phyloP scores from a whole-genome alignment of 129 eudicot genomes.

The Logfia minima region DNA sequence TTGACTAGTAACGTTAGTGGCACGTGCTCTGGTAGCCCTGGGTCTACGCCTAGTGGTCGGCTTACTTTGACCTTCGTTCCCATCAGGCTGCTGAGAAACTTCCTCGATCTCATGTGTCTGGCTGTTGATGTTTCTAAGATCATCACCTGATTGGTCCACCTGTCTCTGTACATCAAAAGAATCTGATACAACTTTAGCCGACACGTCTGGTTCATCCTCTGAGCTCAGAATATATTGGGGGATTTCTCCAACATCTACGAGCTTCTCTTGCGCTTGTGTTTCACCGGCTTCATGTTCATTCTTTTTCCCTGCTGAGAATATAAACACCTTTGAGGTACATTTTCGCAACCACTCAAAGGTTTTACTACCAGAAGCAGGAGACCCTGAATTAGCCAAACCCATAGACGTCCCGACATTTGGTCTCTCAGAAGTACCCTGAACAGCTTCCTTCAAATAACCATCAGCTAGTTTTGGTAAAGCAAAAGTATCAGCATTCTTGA shows the following conservation, averaged over 20 bases:
- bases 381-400: conserved; percentile 38
- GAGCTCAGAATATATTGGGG: conserved; percentile 39
- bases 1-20: conserved; percentile 41
- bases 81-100: conserved; percentile 51
- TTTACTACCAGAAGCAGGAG: conserved; percentile 65
- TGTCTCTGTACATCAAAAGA: conserved; percentile 52
- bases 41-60: conserved; percentile 45
- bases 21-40: conserved; percentile 41
- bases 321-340: conserved; percentile 65
- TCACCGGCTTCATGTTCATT: conserved; percentile 38
- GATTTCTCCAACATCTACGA: conserved; percentile 41
- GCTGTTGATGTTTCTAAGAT: conserved; percentile 28
- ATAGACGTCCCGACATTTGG: conserved; percentile 41
- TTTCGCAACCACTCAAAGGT: conserved; percentile 71
- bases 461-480: conserved; percentile 63
- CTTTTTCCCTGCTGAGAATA: conserved; percentile 75
- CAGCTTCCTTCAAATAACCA: conserved; percentile 57
- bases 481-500: conserved; percentile 51
- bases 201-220: conserved; percentile 53
- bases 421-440: conserved; percentile 44
- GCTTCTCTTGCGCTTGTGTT: conserved; percentile 37
- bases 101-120: conserved; percentile 40
- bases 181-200: conserved; percentile 44
- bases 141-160: conserved; percentile 45
- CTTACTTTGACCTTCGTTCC: conserved; percentile 36